These are phyloP conservation scores for Rhizopus delemar DNA, from an alignment of 371 early-diverging fungal genomes.

Conservation along the genomic window DNA sequence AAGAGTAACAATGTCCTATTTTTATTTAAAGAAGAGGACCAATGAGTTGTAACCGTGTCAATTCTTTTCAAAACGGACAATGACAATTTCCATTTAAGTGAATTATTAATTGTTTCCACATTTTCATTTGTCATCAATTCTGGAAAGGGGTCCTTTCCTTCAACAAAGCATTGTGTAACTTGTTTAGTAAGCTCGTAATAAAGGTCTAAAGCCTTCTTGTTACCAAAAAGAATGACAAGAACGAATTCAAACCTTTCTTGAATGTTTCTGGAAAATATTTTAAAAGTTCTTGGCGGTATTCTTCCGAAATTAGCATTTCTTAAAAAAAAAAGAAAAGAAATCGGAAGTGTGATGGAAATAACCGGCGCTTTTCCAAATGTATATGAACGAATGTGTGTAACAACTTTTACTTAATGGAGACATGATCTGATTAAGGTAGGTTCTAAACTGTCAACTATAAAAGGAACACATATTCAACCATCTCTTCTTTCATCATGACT, in stretches of 20 bases:
- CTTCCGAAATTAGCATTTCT: conserved; percentile 7
- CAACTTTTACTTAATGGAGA: neutral
- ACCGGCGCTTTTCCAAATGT: neutral
- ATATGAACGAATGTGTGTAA: neutral
- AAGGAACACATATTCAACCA: neutral
- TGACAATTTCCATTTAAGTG: conserved; percentile 9
- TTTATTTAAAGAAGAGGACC: neutral
- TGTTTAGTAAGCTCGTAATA: conserved; percentile 1
- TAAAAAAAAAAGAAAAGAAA: neutral
- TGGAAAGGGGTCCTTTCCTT: neutral
- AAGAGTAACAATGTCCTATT: neutral
- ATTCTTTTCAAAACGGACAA: conserved; percentile 8
- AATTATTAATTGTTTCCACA: neutral
- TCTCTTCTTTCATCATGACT: neutral
- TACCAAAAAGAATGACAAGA: neutral
- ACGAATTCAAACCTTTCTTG: conserved; percentile 3
- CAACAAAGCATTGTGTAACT: neutral
- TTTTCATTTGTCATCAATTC: neutral
- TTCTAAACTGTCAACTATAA: neutral
- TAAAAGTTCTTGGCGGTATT: conserved; percentile 13
- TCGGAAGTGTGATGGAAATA: neutral
- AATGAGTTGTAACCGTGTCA: conserved; percentile 5
- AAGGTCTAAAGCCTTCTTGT: neutral
- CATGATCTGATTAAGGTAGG: neutral
- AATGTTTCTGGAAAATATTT: conserved; percentile 9